These are phyloP conservation scores for Boletus rufocinnamomeus DNA, from an alignment of 768 basidiomycete species.

Conservation along the genomic window DNA sequence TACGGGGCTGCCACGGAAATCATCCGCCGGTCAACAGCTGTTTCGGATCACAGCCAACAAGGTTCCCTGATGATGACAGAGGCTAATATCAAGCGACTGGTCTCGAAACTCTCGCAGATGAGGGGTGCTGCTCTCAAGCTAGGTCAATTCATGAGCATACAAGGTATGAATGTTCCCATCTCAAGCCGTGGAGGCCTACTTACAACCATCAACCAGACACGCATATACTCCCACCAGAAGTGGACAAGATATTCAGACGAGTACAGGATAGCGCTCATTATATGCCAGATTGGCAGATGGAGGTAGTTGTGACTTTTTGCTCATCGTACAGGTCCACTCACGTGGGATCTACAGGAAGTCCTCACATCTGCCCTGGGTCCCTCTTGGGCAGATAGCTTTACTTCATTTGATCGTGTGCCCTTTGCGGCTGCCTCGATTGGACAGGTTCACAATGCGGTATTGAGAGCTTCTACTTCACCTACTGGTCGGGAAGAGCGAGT, in stretches of 20 bases:
- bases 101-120: constrained; percentile 93
- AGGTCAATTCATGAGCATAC: constrained; percentile 97
- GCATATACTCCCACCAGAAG: constrained; percentile 80
- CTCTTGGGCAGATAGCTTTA: constrained; percentile 72
- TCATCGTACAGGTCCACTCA: background rate
- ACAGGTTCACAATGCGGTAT: constrained; percentile 82
- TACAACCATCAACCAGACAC: constrained; percentile 58
- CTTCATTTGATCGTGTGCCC: constrained; percentile 78
- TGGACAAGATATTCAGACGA: constrained; percentile 84
- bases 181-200: background rate
- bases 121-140: constrained; percentile 94
- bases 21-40: constrained; percentile 61
- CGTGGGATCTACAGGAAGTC: constrained; percentile 52
- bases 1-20: constrained; percentile 90
- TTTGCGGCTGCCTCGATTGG: constrained; percentile 98
- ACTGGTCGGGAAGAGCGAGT: constrained; percentile 58
- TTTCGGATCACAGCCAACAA: constrained; percentile 33
- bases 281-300: constrained; percentile 99
- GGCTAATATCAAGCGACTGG: constrained; percentile 85
- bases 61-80: constrained; percentile 84
- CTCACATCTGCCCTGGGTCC: constrained; percentile 72
- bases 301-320: constrained; percentile 48
- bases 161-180: constrained; percentile 49
- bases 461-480: constrained; percentile 53
- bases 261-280: constrained; percentile 97